These are phyloP conservation scores for Paecilomyces formosus DNA, from an alignment of 2,329 filamentous ascomycete genomes.

Conservation along the genomic window DNA sequence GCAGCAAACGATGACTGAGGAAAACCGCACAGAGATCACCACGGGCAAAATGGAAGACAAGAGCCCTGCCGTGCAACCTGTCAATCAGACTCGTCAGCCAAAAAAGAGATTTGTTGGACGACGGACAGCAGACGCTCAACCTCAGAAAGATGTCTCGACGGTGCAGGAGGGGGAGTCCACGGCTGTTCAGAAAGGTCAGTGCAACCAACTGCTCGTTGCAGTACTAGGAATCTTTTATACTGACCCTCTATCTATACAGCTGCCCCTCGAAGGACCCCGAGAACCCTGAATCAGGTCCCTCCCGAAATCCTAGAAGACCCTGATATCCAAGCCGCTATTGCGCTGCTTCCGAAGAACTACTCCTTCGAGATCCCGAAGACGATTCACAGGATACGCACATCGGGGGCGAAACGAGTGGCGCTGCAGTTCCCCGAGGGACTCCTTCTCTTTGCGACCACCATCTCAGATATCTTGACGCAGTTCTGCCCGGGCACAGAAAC, in stretches of 20 bases:
- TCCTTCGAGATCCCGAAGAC: conserved; percentile 98
- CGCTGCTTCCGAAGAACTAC: conserved; percentile 88
- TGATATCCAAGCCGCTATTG: conserved; percentile 79
- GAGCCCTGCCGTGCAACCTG: conserved; percentile 19
- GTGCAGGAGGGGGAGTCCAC: conserved; percentile 59
- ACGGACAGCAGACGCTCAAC: conserved; percentile 53
- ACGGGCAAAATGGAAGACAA: conserved; percentile 3
- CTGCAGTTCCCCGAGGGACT: conserved; percentile 97
- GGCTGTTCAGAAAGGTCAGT: conserved; percentile 32
- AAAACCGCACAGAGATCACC: not conserved
- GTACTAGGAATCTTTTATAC: conserved; percentile 1
- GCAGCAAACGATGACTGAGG: not conserved
- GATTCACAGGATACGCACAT: conserved; percentile 81
- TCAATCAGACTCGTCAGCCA: conserved; percentile 54
- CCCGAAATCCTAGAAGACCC: conserved; percentile 76
- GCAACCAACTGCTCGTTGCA: conserved; percentile 4
- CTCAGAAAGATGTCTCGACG: conserved; percentile 51
- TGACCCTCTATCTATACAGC: conserved; percentile 40
- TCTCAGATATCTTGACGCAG: conserved; percentile 89
- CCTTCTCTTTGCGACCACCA: conserved; percentile 90
- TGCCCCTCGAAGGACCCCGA: conserved; percentile 62
- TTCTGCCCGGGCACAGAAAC: conserved; percentile 91
- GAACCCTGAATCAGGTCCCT: conserved; percentile 87
- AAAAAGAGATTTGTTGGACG: conserved; percentile 90
- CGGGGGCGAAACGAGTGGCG: conserved; percentile 72